phyloP scores from a whole-genome alignment of 495 filamentous ascomycete genomes.

The Hypoxylon perforatum region DNA sequence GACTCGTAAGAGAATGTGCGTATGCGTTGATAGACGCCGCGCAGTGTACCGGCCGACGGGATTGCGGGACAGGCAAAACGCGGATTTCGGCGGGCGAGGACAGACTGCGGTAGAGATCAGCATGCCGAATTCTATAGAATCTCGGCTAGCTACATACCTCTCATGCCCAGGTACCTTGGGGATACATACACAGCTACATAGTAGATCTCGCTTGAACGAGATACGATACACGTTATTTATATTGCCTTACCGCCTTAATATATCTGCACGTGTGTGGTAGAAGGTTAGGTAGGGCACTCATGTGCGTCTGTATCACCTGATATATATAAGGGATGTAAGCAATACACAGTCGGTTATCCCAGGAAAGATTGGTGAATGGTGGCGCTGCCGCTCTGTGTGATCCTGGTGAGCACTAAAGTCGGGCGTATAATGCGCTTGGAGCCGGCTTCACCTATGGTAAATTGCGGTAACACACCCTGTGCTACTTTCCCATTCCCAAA shows the following conservation, averaged over 20 bases:
- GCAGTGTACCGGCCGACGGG: constrained; percentile 9
- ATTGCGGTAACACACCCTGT: constrained; percentile 7
- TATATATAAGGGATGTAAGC: neutral
- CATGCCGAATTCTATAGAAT: constrained; percentile 13
- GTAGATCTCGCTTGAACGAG: constrained; percentile 6
- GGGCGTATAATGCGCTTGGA: constrained; percentile 21
- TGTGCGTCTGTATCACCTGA: neutral
- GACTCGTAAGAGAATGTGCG: neutral
- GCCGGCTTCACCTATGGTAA: constrained; percentile 29
- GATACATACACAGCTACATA: constrained; percentile 3
- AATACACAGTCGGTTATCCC: constrained; percentile 1
- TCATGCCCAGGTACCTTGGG: too few relatives aligned
- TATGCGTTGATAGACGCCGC: constrained; percentile 13
- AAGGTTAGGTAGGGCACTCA: neutral
- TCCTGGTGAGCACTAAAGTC: neutral
- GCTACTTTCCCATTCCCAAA: neutral
- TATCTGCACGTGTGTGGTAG: neutral
- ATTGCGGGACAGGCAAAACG: neutral
- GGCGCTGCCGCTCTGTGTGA: constrained; percentile 21
- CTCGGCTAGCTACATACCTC: constrained; percentile 14
- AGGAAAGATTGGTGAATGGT: constrained; percentile 2
- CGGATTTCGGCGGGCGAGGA: constrained; percentile 1
- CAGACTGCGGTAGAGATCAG: constrained; percentile 19
- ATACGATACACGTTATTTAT: constrained; percentile 5
- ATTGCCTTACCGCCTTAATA: neutral